Percentiles rank a stretch among this genome's conserved stretches.
Evolutionary conservation across 495 filamentous ascomycete genomes (phyloP).

Genomic region (Penicillium pulvis): DNA sequence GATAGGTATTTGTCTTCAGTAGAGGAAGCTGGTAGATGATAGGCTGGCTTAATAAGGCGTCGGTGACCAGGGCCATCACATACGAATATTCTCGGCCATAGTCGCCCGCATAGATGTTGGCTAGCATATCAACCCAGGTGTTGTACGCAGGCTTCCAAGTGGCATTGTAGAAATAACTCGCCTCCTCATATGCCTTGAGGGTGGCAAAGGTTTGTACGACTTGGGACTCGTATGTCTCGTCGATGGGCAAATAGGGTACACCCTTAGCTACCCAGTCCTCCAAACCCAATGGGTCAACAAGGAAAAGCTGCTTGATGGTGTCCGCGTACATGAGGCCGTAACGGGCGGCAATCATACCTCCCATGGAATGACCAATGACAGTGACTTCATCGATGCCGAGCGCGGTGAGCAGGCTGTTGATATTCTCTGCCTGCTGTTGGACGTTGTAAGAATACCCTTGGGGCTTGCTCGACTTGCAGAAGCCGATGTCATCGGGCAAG

Average conservation of each 20-base stretch:
- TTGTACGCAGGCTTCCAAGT: slow-evolving; percentile 19
- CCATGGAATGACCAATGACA: slow-evolving; percentile 22
- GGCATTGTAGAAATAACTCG: slow-evolving; percentile 17
- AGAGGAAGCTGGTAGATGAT: neutral
- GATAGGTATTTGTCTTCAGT: slow-evolving; percentile 11
- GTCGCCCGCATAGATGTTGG: slow-evolving; percentile 17
- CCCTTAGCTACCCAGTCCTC: slow-evolving; percentile 22
- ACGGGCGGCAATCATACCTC: slow-evolving; percentile 22
- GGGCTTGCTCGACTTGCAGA: slow-evolving; percentile 25
- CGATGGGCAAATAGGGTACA: slow-evolving; percentile 13
- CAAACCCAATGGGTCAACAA: slow-evolving; percentile 19
- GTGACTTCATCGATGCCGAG: slow-evolving; percentile 17
- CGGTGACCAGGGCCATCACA: slow-evolving; percentile 19
- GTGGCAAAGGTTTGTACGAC: slow-evolving; percentile 13
- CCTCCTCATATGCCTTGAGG: slow-evolving; percentile 10
- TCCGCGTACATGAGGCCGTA: slow-evolving; percentile 22
- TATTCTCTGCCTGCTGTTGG: slow-evolving; percentile 18
- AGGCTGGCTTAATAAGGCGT: neutral
- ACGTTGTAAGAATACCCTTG: slow-evolving; percentile 22
- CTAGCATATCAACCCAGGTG: slow-evolving; percentile 20
- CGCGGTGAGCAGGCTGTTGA: slow-evolving; percentile 18
- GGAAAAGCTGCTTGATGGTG: slow-evolving; percentile 16
- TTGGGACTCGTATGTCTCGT: slow-evolving; percentile 12
- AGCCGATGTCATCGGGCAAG: slow-evolving; percentile 22
- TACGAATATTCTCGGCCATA: slow-evolving; percentile 18